Percentiles rank a stretch among this genome's conserved stretches.
Evolutionary conservation across 2,329 filamentous ascomycete species (phyloP).

Genomic region (Penicillium fuscoglaucum): DNA sequence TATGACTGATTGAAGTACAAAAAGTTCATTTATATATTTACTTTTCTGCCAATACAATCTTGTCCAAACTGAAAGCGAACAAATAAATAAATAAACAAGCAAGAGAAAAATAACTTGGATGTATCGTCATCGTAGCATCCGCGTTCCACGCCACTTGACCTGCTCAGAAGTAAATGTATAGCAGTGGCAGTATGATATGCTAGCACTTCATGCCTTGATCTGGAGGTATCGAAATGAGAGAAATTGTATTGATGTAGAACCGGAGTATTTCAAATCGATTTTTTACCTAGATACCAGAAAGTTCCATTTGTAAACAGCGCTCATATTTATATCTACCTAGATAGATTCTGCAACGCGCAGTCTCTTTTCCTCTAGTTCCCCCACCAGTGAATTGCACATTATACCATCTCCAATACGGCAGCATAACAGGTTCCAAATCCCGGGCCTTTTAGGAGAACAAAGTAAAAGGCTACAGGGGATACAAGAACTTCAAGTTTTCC

Average conservation of each 20-base stretch:
- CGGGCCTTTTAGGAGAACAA: background rate
- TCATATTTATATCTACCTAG: background rate
- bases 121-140: background rate
- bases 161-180: background rate
- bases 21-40: conserved; percentile 17
- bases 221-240: background rate
- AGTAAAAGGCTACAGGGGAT: background rate
- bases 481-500: background rate
- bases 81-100: background rate
- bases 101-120: background rate
- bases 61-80: background rate
- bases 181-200: background rate
- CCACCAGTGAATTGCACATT: background rate
- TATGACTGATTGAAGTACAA: conserved; percentile 22
- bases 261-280: background rate
- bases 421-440: background rate
- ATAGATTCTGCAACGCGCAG: background rate
- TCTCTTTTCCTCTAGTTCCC: background rate
- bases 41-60: conserved; percentile 13
- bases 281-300: background rate
- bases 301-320: background rate
- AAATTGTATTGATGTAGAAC: background rate
- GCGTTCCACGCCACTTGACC: background rate
- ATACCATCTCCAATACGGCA: background rate
- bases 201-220: background rate